Base-by-base conservation (phyloP, 768 basidiomycete genomes). In the Hysterangium stoloniferum region DNA sequence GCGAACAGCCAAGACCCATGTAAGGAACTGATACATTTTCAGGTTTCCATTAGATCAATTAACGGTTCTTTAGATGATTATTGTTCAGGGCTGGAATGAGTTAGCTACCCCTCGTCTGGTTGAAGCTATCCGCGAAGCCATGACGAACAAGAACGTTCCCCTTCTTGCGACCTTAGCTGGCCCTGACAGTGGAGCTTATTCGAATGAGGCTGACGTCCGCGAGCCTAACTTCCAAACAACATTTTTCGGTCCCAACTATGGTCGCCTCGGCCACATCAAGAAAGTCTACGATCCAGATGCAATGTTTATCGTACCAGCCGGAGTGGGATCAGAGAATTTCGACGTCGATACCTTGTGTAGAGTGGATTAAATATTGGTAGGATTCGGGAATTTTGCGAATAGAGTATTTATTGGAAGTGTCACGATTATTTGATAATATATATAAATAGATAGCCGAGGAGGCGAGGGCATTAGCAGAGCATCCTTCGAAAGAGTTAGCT, bases 1-100 rank as follows among this genome's bases (percentile, higher is more conserved):
- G 70, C 55, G 69, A 49, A 62, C 58, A 1, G 69, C 70, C 0
- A 69, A 70, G 56, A 61, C 63, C 22, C 68, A 67, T 44, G 69
- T 69, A 45, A 40, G 64, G 25, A 3, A 22, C 22, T 9, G n/a
- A n/a, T n/a, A n/a, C n/a, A n/a, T n/a, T n/a, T n/a, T 9, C 40
- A n/a, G 9, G 13, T 42, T 42, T 24, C 25, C 29, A 17, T 28
- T 2, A 15, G 25, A 19, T 29, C 8, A 15, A 8, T 4, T 4
- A 9, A 12, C 20, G 15, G 13, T n/a, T n/a, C n/a, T 3, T 15
- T 31, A 52, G 51, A 17, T 52, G n/a, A 27, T 48, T n/a, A 33
- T 33, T n/a, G 51, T 36, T 17, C 2, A 12, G 19, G 45, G 29
- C 15, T 52, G 51, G 51, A 24, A 35, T 6, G 51, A 52, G 3